Evolutionary conservation across 2,329 filamentous ascomycete genomes (phyloP).

Genomic region (Xylaria sp.): DNA sequence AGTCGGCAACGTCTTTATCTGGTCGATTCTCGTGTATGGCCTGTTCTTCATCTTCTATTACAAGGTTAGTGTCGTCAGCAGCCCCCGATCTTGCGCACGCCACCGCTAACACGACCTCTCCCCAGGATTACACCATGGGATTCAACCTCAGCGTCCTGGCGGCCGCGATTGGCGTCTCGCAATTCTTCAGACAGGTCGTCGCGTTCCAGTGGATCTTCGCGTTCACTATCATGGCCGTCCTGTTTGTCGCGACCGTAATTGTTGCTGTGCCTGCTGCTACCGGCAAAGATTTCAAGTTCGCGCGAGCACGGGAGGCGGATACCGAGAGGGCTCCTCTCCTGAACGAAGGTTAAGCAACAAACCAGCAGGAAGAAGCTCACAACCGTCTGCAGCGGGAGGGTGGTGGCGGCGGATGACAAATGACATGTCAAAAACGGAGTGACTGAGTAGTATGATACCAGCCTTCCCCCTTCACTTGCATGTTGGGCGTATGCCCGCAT

Average conservation of each 20-base stretch:
- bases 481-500: background rate
- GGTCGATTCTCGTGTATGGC: slow-evolving; percentile 78
- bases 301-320: slow-evolving; percentile 47
- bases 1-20: slow-evolving; percentile 85
- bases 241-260: slow-evolving; percentile 69
- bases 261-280: slow-evolving; percentile 67
- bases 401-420: background rate
- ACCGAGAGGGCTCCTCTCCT: slow-evolving; percentile 65
- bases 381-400: background rate
- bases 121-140: slow-evolving; percentile 72
- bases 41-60: slow-evolving; percentile 73
- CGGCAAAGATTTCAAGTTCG: slow-evolving; percentile 59
- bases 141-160: slow-evolving; percentile 75
- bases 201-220: slow-evolving; percentile 93
- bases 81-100: slow-evolving; percentile 4
- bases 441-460: background rate
- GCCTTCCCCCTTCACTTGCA: slow-evolving; percentile 8
- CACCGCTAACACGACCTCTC: slow-evolving; percentile 9
- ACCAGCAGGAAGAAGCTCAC: background rate
- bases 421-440: background rate
- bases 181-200: slow-evolving; percentile 72
- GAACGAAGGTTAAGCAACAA: slow-evolving; percentile 44
- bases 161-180: slow-evolving; percentile 75
- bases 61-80: slow-evolving; percentile 55
- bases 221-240: slow-evolving; percentile 76